phyloP scores from a whole-genome alignment of 129 eudicot genomes.

The Escallonia herrerae region DNA sequence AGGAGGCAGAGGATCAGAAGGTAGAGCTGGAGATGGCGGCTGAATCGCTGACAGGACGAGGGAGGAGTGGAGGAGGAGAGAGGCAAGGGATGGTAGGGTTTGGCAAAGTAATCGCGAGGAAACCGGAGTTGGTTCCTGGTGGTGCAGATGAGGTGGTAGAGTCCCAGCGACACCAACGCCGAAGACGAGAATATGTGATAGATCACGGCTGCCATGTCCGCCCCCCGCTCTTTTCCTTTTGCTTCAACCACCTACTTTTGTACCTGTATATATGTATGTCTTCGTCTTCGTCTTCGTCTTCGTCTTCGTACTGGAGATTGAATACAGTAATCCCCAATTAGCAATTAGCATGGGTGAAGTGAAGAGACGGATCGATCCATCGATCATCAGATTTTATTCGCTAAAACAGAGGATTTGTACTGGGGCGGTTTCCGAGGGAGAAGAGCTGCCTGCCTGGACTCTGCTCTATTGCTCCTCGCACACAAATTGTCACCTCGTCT shows the following conservation, averaged over 20 bases:
- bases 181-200: slow-evolving; percentile 55
- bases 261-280: too few species aligned
- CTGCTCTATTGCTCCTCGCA: too few species aligned
- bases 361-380: too few species aligned
- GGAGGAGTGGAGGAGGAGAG: slow-evolving; percentile 5
- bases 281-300: too few species aligned
- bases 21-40: slow-evolving; percentile 48
- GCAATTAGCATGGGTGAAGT: too few species aligned
- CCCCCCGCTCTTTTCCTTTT: neutral
- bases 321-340: too few species aligned
- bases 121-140: slow-evolving; percentile 48
- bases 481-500: too few species aligned
- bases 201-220: slow-evolving; percentile 33
- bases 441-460: too few species aligned
- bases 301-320: neutral
- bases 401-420: too few species aligned
- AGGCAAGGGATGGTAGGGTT: slow-evolving; percentile 60
- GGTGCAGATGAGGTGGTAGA: slow-evolving; percentile 77
- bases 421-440: too few species aligned
- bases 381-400: too few species aligned
- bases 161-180: slow-evolving; percentile 43
- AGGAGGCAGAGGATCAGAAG: slow-evolving; percentile 54
- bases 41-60: slow-evolving; percentile 10
- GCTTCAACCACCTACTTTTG: too few species aligned
- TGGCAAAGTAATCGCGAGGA: slow-evolving; percentile 65